Base-by-base conservation (phyloP, 352 stramenopile genomes). In the Pythium dissotocum region DNA sequence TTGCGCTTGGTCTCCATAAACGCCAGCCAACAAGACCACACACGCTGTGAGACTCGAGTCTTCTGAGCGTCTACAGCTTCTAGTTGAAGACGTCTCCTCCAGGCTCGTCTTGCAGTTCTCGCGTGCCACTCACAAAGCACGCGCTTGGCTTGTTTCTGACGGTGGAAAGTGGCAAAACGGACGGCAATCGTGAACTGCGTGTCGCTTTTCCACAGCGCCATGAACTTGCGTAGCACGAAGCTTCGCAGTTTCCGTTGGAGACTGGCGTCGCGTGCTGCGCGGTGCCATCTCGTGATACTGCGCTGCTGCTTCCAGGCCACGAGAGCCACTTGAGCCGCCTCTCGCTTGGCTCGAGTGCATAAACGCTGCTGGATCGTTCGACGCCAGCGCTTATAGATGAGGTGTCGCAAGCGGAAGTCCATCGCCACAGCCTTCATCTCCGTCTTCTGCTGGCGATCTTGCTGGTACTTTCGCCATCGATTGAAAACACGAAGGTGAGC, bases 201-300 rank as follows among this genome's bases (percentile, higher is more conserved):
- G 21, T 63, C 46, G 32, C 28, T 66, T 33, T 68, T 74, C 83
- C 80, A 89, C 32, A 44, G 14, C 6, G 26, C 42, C 24, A 89
- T 26, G 53, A 82, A 69, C 35, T 86, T 87, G 8, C 52, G 63
- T 30, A 79, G 44, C 1, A 82, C 71, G 55, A 88, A 88, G 1
- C 35, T 49, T 5, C 49, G 44, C 44, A 71, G 75, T 1, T 70
- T 63, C 13, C 70, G 57, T 26, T 48, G 58, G 0, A 81, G 44
- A 1, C 28, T 56, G 16, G 10, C 35, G 0, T 10, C 12, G 21
- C 32, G 52, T 6, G 52, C 63, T 2, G 8, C 14, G 0, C 28
- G 9, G 26, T 63, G 56, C 83, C 83, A 89, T 38, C 24, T 61
- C 12, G 2, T 36, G 1, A 83, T 35, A 0, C 38, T 46, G 28